phyloP scores from a whole-genome alignment of 2,329 filamentous ascomycete genomes.

The Epichloe elymi region DNA sequence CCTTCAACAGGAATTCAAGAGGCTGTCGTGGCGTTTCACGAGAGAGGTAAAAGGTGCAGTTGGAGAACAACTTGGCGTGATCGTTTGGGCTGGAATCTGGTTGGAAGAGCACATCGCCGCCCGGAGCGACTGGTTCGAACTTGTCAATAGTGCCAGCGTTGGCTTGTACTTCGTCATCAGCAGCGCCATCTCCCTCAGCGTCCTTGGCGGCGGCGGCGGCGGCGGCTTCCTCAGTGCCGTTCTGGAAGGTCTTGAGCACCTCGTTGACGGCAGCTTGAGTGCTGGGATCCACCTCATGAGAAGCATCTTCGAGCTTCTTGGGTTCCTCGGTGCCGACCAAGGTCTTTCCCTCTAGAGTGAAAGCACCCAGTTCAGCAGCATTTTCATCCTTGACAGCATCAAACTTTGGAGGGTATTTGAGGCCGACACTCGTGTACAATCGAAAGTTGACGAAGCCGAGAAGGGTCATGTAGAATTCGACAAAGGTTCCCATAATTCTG shows the following conservation, averaged over 20 bases:
- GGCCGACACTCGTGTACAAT: slow-evolving; percentile 77
- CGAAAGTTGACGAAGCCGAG: slow-evolving; percentile 93
- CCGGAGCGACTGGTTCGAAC: slow-evolving; percentile 72
- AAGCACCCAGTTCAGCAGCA: slow-evolving; percentile 80
- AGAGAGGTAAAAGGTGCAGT: slow-evolving; percentile 84
- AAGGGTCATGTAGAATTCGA: slow-evolving; percentile 97
- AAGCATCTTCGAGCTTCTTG: slow-evolving; percentile 33
- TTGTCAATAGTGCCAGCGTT: slow-evolving; percentile 63
- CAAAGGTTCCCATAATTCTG: slow-evolving; percentile 97
- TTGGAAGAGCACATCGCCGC: slow-evolving; percentile 77
- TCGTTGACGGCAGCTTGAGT: slow-evolving; percentile 56
- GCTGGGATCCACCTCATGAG: slow-evolving; percentile 44
- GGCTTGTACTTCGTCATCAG: slow-evolving; percentile 21
- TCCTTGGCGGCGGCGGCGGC: slow-evolving; percentile 10
- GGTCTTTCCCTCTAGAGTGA: slow-evolving; percentile 69
- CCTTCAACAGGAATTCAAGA: slow-evolving; percentile 81
- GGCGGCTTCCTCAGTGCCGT: slow-evolving; percentile 30
- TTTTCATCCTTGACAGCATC: slow-evolving; percentile 76
- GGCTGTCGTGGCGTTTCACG: slow-evolving; percentile 84
- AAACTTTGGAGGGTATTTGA: slow-evolving; percentile 94
- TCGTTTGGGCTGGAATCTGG: slow-evolving; percentile 54
- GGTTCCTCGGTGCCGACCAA: slow-evolving; percentile 41
- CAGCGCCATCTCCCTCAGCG: slow-evolving; percentile 25
- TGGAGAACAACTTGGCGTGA: slow-evolving; percentile 66
- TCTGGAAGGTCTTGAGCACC: slow-evolving; percentile 54